phyloP scores from a whole-genome alignment of 345 rosid genomes.

The Ceriops zippeliana region DNA sequence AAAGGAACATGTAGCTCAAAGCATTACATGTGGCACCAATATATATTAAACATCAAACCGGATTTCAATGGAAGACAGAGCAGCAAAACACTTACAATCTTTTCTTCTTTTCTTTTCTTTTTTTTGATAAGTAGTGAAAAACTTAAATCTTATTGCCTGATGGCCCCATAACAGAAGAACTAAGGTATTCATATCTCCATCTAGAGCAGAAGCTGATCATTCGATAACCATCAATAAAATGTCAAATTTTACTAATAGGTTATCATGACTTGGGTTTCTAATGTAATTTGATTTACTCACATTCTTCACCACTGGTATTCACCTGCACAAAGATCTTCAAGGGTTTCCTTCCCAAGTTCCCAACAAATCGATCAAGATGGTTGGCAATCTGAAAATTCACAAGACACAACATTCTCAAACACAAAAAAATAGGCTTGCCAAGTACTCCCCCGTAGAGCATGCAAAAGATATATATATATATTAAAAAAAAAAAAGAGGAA shows the following conservation, averaged over 20 bases:
- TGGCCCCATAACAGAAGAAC: no score
- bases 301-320: constrained; percentile 96
- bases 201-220: no score
- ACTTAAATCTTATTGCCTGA: no score
- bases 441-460: neutral
- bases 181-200: no score
- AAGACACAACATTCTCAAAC: neutral
- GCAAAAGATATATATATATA: neutral
- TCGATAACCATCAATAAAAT: no score
- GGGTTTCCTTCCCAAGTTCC: constrained; percentile 68
- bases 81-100: no score
- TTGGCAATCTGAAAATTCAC: constrained; percentile 64
- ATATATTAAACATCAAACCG: neutral
- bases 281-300: constrained; percentile 41
- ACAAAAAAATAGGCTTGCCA: constrained; percentile 3
- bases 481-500: no score
- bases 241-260: no score
- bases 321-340: constrained; percentile 86
- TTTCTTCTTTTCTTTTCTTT: no score
- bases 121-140: no score
- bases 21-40: neutral
- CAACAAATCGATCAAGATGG: constrained; percentile 69
- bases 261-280: neutral
- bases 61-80: no score
- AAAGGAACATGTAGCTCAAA: neutral